Evolutionary conservation across 1,139 yeast genomes (phyloP), one percentile per base, ranked within the genome.

Genomic region (Yamadazyma conglobata): DNA sequence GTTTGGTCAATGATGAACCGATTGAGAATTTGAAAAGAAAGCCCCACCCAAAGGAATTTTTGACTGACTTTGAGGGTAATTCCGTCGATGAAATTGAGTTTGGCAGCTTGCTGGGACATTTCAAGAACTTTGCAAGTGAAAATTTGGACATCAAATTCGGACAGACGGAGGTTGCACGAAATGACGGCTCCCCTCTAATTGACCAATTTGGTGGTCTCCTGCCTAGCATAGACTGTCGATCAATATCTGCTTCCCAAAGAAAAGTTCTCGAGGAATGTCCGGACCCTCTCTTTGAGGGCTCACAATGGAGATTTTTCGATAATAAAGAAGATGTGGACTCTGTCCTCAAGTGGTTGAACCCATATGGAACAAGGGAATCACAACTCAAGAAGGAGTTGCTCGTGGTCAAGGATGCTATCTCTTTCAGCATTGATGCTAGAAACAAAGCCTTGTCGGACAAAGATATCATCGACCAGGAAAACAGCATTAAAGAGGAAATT

Each of bases 321-420:
- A 60, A 56, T 1, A 69, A 73, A 1, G 74, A 70, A 8, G 82
- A 84, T 32, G 55, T 89, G 20, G 73, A 70, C 2, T 52, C 51
- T n/a, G 54, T 91, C 18, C 41, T 80, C 6, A 50, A 58, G 9
- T 84, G 94, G 87, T 64, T 89, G 33, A 79, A 82, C 46, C 79
- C 77, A 6, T 74, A 79, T 70, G 97, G 97, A 3, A 64, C 62
- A 31, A 66, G 96, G 27, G 98, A 91, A 50, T 67, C 78, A 7
- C 67, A 62, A 23, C 65, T 91, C 27, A 59, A 73, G 22, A 80
- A 80, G 40, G 95, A 86, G 47, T 56, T 88, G 31, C 43, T 55
- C 7, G 58, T 60, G 4, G 67, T 78, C 6, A 71, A 74, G 42
- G 79, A 73, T 8, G 70, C 73, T 12, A 70, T 89, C 11, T 50